phyloP scores from a whole-genome alignment of 1,284 basidiomycete genomes.

The Meira nashicola region DNA sequence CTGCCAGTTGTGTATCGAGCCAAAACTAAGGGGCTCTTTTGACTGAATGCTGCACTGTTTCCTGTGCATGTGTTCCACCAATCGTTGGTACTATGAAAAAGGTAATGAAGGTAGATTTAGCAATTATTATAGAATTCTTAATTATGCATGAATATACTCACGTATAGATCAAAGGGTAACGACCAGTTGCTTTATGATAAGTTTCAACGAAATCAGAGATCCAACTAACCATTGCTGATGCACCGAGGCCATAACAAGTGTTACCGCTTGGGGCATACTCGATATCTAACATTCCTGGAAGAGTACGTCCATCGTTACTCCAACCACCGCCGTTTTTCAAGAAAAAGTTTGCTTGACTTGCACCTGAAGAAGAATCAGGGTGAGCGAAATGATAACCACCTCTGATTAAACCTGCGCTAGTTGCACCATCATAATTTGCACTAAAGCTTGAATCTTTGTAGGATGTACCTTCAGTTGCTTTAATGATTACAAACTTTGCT shows the following conservation, averaged over 20 bases:
- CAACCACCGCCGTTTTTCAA: slow-evolving; percentile 60
- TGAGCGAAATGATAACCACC: slow-evolving; percentile 65
- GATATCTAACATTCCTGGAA: slow-evolving; percentile 42
- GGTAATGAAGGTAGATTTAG: no score
- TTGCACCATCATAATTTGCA: slow-evolving; percentile 60
- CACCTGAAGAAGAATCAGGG: slow-evolving; percentile 56
- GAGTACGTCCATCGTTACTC: slow-evolving; percentile 26
- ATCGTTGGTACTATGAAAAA: slow-evolving; percentile 60
- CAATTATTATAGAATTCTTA: no score
- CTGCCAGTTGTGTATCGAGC: slow-evolving; percentile 58
- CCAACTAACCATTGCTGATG: slow-evolving; percentile 63
- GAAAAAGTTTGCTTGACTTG: slow-evolving; percentile 63
- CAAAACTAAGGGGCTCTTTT: slow-evolving; percentile 62
- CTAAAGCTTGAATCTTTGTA: slow-evolving; percentile 56
- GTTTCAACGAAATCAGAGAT: slow-evolving; percentile 58
- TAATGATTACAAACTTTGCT: slow-evolving; percentile 64
- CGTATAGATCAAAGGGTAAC: slow-evolving; percentile 59
- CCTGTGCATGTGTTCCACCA: slow-evolving; percentile 67
- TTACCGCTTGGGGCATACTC: slow-evolving; percentile 15
- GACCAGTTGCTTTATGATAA: slow-evolving; percentile 59
- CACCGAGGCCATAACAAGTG: slow-evolving; percentile 61
- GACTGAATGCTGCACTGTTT: slow-evolving; percentile 58
- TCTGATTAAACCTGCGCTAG: slow-evolving; percentile 60
- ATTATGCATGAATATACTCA: no score
- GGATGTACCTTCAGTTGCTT: slow-evolving; percentile 66